Evolutionary conservation across 2,329 filamentous ascomycete species (phyloP), one percentile per base, ranked within the genome.

Genomic region (Bipolaris gigantea): DNA sequence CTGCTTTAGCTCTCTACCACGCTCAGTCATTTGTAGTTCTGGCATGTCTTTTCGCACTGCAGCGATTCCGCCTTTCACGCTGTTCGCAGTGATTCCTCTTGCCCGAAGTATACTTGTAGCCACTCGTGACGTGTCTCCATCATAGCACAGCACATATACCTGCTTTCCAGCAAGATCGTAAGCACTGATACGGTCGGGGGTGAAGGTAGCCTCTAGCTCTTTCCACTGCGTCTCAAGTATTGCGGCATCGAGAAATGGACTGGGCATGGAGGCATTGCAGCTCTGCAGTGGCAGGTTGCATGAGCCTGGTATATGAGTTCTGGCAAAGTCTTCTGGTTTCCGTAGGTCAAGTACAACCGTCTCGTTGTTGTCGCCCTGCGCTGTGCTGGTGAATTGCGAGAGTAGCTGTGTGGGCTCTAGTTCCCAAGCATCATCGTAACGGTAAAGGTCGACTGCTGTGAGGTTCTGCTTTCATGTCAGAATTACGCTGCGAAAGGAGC

Each of bases 351-450:
- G 49, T 3, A 65, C 40, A 0, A 61, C 53, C 3, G 57, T 43
- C 9, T 21, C 38, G 3, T 44, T 39, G 9, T 30, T 10, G 9
- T 30, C 18, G 2, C 15, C 34, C 15, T 56, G 35, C 2, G 32
- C 6, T 2, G 16, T 52, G 15, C 51, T 48, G 8, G 49, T 47
- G n/a, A 59, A 60, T 21, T 58, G 58, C 1, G 52, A 49, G 13
- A 63, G 53, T 5, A 55, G 54, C 33, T 44, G 52, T 9, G 41
- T 45, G 1, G 62, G 53, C 21, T 57, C 38, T 2, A 65, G 54
- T 25, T 65, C 62, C 62, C 62, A 65, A 18, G 59, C 59, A 43
- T 63, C 62, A 25, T 65, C 62, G 48, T 65, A 65, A 23, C 62
- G 61, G 36, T 65, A 60, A 6, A 62, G 42, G 13, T 65, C 62